Evolutionary conservation across 1,284 basidiomycete genomes (phyloP), one percentile per base, ranked within the genome.

Genomic region (Ustilago xerochloae): DNA sequence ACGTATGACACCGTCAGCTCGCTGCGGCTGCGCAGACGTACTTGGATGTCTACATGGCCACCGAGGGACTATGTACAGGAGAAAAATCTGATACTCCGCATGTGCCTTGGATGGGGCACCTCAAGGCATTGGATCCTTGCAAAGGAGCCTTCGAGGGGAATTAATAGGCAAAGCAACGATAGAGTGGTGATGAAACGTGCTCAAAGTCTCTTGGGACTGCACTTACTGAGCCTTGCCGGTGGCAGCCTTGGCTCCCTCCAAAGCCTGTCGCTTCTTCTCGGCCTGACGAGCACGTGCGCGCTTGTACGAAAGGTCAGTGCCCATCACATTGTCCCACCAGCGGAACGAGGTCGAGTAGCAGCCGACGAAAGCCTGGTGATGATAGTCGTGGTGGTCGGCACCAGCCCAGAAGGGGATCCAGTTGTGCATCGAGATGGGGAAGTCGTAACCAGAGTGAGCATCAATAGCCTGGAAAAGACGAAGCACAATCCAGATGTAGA

Each of bases 401-500:
- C 97, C 96, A 24, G 94, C 93, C 96, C 96, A 99, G 89, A 98
- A 93, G 4, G 96, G 96, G 29, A 99, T 66, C 82, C 93, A 91
- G 88, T 96, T 91, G 81, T 94, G 91, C 69, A 99, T 88, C n/a
- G 93, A 96, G 36, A 81, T 92, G 90, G 83, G 83, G 61, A 85
- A 83, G 71, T 85, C 94, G 85, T 97, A 98, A 59, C 96, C 96
- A 50, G 91, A 93, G 89, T 99, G 96, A 1, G 97, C 91, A 81
- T 99, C 96, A 76, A 99, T 90, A 52, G 97, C 96, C 85, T 99
- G 96, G 91, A 95, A 97, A 43, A 99, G 89, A 59, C 96, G 91
- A 54, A 97, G 89, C 10, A 90, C 89, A 84, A 99, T 93, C 95
- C 95, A 99, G 77, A 94, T 87, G 75, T 96, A 97, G 81, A 98